phyloP scores from a whole-genome alignment of 2,329 filamentous ascomycete genomes.

The Aureobasidium sp. region DNA sequence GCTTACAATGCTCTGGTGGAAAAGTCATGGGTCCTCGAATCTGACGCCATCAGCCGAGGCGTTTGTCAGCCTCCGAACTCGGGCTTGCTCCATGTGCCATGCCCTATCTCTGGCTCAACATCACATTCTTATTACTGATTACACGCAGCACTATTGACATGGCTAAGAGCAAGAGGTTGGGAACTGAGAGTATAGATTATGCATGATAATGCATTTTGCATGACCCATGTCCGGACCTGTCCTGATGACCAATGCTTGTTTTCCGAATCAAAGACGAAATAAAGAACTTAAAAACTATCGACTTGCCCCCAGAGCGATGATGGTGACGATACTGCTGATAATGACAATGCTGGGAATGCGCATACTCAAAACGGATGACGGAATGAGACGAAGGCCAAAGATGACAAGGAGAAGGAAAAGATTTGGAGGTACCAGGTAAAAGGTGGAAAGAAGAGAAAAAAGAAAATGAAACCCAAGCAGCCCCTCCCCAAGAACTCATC shows the following conservation, averaged over 20 bases:
- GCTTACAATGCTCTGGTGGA: background rate
- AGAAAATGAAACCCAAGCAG: background rate
- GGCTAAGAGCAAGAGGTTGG: too few species aligned
- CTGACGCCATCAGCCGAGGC: conserved; percentile 3
- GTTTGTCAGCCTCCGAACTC: conserved; percentile 12
- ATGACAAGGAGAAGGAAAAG: conserved; percentile 1
- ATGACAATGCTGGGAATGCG: background rate
- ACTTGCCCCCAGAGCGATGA: background rate
- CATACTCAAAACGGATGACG: conserved; percentile 8
- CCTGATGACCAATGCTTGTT: conserved; percentile 1
- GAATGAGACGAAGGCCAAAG: background rate
- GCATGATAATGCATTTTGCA: conserved; percentile 8
- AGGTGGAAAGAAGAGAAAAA: background rate
- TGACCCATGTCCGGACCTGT: background rate
- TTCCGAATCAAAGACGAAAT: background rate
- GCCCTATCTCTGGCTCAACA: background rate
- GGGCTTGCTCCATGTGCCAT: background rate
- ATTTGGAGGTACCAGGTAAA: too few species aligned
- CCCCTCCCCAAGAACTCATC: background rate
- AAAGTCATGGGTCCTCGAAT: background rate
- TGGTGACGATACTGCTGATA: background rate
- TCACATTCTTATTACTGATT: background rate
- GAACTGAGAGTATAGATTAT: background rate
- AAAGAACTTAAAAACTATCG: conserved; percentile 2
- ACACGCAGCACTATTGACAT: too few species aligned